Evolutionary conservation across 1,284 basidiomycete genomes (phyloP).

Genomic region (Malassezia japonica): DNA sequence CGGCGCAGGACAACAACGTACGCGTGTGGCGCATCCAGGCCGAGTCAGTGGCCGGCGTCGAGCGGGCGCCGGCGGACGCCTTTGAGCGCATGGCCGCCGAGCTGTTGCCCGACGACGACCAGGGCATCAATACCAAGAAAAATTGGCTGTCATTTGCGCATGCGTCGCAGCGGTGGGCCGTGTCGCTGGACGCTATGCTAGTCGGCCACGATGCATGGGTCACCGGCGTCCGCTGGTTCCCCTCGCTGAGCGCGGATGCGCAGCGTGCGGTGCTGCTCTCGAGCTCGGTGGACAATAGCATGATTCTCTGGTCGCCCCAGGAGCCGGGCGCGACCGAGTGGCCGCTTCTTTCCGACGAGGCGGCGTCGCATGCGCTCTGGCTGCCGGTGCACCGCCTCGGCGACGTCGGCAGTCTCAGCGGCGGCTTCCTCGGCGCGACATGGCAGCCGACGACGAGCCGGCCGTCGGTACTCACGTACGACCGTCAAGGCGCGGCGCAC

Average conservation of each 20-base stretch:
- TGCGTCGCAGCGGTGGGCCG: conserved; percentile 20
- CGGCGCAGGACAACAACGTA: conserved; percentile 37
- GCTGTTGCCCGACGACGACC: conserved; percentile 22
- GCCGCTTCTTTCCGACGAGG: conserved; percentile 35
- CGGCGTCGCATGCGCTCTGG: conserved; percentile 35
- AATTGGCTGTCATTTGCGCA: conserved; percentile 20
- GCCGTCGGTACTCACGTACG: conserved; percentile 35
- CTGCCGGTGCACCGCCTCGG: conserved; percentile 41
- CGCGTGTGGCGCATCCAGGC: conserved; percentile 37
- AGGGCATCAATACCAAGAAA: conserved; percentile 26
- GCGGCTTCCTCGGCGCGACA: conserved; percentile 41
- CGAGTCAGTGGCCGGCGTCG: neutral
- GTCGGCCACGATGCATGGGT: conserved; percentile 44
- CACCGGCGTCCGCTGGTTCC: conserved; percentile 39
- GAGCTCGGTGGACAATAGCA: conserved; percentile 39
- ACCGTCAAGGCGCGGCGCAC: conserved; percentile 40
- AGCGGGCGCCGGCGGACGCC: conserved; percentile 18
- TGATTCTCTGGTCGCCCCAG: conserved; percentile 43
- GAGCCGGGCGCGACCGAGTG: neutral
- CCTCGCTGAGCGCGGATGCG: neutral
- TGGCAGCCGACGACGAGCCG: conserved; percentile 24
- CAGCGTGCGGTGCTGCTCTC: conserved; percentile 39
- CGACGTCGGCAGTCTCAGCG: conserved; percentile 39
- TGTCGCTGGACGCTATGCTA: conserved; percentile 42
- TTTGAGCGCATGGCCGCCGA: conserved; percentile 37